These are phyloP conservation scores for Podosphaera xanthii DNA, from an alignment of 2,329 filamentous ascomycete genomes.

Conservation along the genomic window DNA sequence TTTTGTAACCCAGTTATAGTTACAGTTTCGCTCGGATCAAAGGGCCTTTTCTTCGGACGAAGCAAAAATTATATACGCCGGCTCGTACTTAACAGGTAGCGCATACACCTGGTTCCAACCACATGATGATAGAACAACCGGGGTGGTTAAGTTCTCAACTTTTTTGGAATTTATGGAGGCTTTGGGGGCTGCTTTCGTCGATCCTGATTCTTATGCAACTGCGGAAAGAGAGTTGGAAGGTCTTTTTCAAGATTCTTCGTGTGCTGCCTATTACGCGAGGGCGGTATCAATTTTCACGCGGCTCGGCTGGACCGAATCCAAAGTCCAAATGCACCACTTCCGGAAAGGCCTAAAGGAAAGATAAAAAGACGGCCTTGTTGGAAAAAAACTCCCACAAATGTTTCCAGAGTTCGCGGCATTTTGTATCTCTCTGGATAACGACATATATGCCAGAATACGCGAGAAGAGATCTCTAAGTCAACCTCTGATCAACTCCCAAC, in stretches of 20 bases:
- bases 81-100: too few species aligned
- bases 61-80: too few species aligned
- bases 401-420: not conserved
- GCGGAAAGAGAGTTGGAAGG: too few species aligned
- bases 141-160: not conserved
- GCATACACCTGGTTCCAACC: too few species aligned
- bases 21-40: too few species aligned
- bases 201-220: too few species aligned
- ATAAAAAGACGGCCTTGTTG: not conserved
- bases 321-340: not conserved
- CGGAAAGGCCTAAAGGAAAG: not conserved
- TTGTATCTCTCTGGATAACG: not conserved
- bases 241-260: not conserved
- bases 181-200: not conserved
- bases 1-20: too few species aligned
- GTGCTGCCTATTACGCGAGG: not conserved
- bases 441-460: too few species aligned
- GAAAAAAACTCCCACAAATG: not conserved
- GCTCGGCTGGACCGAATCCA: not conserved
- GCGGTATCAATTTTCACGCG: not conserved
- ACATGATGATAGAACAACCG: too few species aligned
- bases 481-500: not conserved
- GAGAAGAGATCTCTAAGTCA: too few species aligned
- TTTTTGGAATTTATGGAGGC: not conserved
- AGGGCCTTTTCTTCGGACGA: too few species aligned